A percentile compares a stretch with the other conserved stretches of the same genome.
Conservation (phyloP, 2,329 filamentous ascomycete species). For the Sclerotinia subarctica region DNA sequence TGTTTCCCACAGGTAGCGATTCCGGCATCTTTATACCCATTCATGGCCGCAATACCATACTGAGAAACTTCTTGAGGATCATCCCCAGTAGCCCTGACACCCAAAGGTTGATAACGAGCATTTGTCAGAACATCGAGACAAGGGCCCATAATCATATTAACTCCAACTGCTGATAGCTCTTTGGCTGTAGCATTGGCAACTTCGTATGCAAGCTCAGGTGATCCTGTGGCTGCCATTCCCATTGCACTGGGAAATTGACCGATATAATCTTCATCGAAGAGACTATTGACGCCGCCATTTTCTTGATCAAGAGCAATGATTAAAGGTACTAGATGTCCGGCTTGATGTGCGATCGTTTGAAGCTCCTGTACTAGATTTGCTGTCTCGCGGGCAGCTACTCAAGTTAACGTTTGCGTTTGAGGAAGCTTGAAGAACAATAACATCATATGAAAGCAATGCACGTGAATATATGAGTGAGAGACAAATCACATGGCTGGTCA, state of each 20-base stretch:
- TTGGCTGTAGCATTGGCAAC: slow-evolving; percentile 91
- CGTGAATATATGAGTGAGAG: slow-evolving; percentile 1
- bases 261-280: slow-evolving; percentile 93
- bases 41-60: slow-evolving; percentile 86
- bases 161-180: slow-evolving; percentile 86
- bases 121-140: slow-evolving; percentile 94
- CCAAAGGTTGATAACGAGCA: slow-evolving; percentile 83
- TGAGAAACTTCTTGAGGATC: slow-evolving; percentile 93
- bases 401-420: slow-evolving; percentile 26
- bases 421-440: neutral
- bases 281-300: slow-evolving; percentile 95
- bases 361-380: slow-evolving; percentile 85
- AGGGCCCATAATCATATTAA: slow-evolving; percentile 93
- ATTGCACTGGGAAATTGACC: slow-evolving; percentile 96
- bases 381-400: slow-evolving; percentile 80
- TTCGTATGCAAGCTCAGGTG: slow-evolving; percentile 78
- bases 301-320: slow-evolving; percentile 94
- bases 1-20: slow-evolving; percentile 91
- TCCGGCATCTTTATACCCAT: slow-evolving; percentile 88
- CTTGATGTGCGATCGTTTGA: slow-evolving; percentile 85
- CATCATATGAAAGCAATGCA: slow-evolving; percentile 1
- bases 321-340: slow-evolving; percentile 84
- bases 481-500: neutral
- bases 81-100: slow-evolving; percentile 85
- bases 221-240: slow-evolving; percentile 91